A percentile compares a stretch with the other conserved stretches of the same genome.
These are phyloP conservation scores for Coniferiporia weirii DNA, from an alignment of 1,284 basidiomycete species.

Conservation along the genomic window DNA sequence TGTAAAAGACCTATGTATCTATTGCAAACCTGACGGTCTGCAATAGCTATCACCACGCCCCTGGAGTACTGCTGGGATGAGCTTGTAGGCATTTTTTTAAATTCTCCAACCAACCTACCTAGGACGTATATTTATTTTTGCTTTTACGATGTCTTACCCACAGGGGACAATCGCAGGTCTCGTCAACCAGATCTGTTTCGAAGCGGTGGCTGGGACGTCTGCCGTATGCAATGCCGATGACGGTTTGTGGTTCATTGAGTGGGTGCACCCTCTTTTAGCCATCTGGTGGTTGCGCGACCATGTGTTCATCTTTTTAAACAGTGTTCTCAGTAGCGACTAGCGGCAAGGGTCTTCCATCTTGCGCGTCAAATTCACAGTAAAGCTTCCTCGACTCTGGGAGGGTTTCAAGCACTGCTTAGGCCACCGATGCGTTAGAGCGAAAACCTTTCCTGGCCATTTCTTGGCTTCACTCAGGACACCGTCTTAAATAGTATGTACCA, in stretches of 20 bases:
- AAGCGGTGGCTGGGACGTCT: conserved; percentile 9
- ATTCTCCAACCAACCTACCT: neutral
- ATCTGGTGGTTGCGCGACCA: neutral
- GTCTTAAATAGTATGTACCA: too few species aligned
- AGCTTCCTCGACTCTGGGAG: too few species aligned
- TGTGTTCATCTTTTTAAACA: too few species aligned
- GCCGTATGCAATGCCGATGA: conserved; percentile 14
- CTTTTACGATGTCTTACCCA: neutral
- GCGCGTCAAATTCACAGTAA: too few species aligned
- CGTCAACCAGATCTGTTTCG: conserved; percentile 17
- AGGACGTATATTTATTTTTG: neutral
- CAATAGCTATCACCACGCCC: conserved; percentile 10
- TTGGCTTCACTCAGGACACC: too few species aligned
- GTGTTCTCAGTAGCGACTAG: too few species aligned
- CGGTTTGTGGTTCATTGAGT: conserved; percentile 14
- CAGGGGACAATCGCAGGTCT: conserved; percentile 11
- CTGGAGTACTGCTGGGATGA: conserved; percentile 28
- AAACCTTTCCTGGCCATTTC: too few species aligned
- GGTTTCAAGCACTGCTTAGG: too few species aligned
- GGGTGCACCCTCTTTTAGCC: neutral
- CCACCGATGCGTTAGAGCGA: too few species aligned
- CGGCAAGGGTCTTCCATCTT: too few species aligned
- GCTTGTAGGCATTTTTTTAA: conserved; percentile 11
- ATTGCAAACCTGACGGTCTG: neutral
- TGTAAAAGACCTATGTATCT: neutral